Percentiles rank a stretch among this genome's conserved stretches.
phyloP scores from a whole-genome alignment of 345 rosid species.

The Camelina neglecta region DNA sequence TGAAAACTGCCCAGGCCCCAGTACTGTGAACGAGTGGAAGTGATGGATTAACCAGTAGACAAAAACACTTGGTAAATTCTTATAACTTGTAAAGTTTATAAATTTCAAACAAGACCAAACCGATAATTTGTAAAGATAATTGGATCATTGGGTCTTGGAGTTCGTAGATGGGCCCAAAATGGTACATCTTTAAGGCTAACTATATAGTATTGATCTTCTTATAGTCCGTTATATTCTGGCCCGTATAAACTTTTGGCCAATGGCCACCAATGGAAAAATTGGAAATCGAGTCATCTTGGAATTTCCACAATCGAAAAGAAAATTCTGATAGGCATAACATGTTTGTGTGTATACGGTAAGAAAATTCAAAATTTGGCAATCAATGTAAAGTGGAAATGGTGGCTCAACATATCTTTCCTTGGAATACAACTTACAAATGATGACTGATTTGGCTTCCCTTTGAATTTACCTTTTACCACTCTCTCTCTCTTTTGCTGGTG shows the following conservation, averaged over 20 bases:
- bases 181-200: not conserved
- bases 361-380: conserved; percentile 23
- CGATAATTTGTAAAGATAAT: not conserved
- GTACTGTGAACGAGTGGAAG: too few relatives aligned
- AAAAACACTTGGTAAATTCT: too few relatives aligned
- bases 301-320: not conserved
- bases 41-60: too few relatives aligned
- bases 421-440: conserved; percentile 46
- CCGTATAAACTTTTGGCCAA: not conserved
- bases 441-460: conserved; percentile 41
- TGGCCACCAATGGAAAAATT: not conserved
- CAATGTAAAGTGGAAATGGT: conserved; percentile 32
- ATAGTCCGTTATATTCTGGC: not conserved
- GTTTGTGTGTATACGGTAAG: not conserved
- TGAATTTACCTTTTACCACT: conserved; percentile 42
- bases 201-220: not conserved
- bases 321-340: not conserved
- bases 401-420: conserved; percentile 42
- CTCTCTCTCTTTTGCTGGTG: not conserved
- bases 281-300: conserved; percentile 1
- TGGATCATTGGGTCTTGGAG: not conserved
- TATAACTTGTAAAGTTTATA: too few relatives aligned
- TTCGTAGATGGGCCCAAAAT: not conserved
- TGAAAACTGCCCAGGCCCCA: too few relatives aligned
- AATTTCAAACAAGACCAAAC: not conserved